A percentile compares a stretch with the other conserved stretches of the same genome.
These are phyloP conservation scores for Mariannaea elegans DNA, from an alignment of 2,329 filamentous ascomycete genomes.

Conservation along the genomic window DNA sequence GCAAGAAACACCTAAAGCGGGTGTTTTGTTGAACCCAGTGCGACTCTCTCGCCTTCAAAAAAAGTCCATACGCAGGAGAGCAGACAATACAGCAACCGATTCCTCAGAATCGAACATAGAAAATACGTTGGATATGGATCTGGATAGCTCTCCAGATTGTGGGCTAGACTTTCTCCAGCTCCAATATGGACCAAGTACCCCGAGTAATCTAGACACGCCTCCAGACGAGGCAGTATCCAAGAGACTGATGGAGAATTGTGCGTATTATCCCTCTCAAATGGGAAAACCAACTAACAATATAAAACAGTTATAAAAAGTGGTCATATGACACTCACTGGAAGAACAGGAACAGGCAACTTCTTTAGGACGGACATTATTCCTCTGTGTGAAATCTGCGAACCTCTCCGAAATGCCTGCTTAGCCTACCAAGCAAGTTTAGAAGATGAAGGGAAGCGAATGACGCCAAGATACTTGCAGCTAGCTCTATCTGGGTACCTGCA, in stretches of 20 bases:
- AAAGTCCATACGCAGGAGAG: not conserved
- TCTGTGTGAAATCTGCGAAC: not conserved
- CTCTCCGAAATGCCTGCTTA: conserved; percentile 1
- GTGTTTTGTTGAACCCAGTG: conserved; percentile 20
- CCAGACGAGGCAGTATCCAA: not conserved
- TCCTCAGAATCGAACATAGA: not conserved
- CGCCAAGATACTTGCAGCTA: conserved; percentile 5
- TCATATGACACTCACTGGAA: conserved; percentile 9
- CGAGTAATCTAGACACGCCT: not conserved
- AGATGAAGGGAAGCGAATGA: not conserved
- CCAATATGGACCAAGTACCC: not conserved
- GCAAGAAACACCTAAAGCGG: not conserved
- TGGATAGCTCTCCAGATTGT: not conserved
- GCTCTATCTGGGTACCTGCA: conserved; percentile 9
- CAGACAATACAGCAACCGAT: not conserved
- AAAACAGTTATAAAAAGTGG: not conserved
- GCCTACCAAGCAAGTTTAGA: conserved; percentile 15
- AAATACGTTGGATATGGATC: not conserved
- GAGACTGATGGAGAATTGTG: conserved; percentile 1
- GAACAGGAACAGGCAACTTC: not conserved
- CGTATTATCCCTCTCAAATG: not conserved
- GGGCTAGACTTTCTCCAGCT: not conserved
- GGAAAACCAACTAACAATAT: not conserved
- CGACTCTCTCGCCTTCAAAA: not conserved
- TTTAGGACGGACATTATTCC: conserved; percentile 7